Evolutionary conservation across 768 basidiomycete species (phyloP).

Genomic region (Gloeostereum incarnatum): DNA sequence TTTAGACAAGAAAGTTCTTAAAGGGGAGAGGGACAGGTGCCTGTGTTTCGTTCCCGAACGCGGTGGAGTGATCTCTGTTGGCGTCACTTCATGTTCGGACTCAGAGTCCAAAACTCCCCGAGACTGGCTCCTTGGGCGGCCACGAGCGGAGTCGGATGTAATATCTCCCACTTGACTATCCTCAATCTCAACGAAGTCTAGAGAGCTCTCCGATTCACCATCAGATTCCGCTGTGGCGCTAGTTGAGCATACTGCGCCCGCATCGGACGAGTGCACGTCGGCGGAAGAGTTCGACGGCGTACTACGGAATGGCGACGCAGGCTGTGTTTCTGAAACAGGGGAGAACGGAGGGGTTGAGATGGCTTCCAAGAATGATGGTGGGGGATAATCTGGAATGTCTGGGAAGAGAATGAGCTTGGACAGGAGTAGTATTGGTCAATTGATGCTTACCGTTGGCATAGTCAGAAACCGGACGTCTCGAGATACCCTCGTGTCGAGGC

Average conservation of each 20-base stretch:
- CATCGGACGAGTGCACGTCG: conserved; percentile 7
- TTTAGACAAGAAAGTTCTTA: conserved; percentile 36
- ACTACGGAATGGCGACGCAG: conserved; percentile 7
- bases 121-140: neutral
- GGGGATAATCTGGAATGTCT: conserved; percentile 53
- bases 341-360: conserved; percentile 35
- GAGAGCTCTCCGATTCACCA: conserved; percentile 40
- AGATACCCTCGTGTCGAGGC: neutral
- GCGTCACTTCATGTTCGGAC: conserved; percentile 18
- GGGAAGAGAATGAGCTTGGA: conserved; percentile 4
- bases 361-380: conserved; percentile 70
- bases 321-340: conserved; percentile 17
- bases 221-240: no score
- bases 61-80: conserved; percentile 5
- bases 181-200: conserved; percentile 45
- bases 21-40: conserved; percentile 34
- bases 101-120: no score
- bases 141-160: conserved; percentile 21
- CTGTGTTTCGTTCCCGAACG: conserved; percentile 21
- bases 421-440: conserved; percentile 18
- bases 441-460: conserved; percentile 3
- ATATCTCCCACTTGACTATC: conserved; percentile 31
- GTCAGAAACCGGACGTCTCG: neutral
- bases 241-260: no score
- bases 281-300: conserved; percentile 8